Conservation (phyloP, 495 filamentous ascomycete genomes). For the Aspergillus coremiiformis region DNA sequence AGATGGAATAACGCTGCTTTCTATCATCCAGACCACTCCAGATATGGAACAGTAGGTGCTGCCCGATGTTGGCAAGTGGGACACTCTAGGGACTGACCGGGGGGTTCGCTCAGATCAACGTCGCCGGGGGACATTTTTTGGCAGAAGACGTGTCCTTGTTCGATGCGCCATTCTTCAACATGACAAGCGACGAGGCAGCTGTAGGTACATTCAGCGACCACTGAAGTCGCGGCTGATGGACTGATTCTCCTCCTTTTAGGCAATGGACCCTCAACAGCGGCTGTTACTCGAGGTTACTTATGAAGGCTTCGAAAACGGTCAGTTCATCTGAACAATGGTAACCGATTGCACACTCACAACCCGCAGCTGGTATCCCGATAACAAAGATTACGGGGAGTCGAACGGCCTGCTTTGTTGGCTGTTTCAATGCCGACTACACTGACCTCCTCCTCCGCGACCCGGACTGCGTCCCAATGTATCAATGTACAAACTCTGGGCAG, state of each 20-base stretch:
- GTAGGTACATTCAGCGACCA: conserved; percentile 8
- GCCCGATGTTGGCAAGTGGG: no score
- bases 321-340: neutral
- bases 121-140: conserved; percentile 36
- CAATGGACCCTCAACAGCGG: conserved; percentile 42
- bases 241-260: no score
- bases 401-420: conserved; percentile 41
- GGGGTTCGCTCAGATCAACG: conserved; percentile 22
- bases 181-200: conserved; percentile 47
- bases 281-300: conserved; percentile 53
- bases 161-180: conserved; percentile 52
- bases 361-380: conserved; percentile 21
- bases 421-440: conserved; percentile 22
- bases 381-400: conserved; percentile 31
- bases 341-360: neutral
- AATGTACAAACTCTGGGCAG: no score
- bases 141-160: conserved; percentile 47
- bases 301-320: conserved; percentile 47
- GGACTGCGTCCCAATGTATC: conserved; percentile 22
- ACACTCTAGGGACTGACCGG: no score
- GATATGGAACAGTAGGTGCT: neutral
- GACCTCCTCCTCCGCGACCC: conserved; percentile 23
- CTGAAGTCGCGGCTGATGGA: neutral
- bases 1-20: neutral
- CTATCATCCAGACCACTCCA: neutral